Conservation (phyloP, 805 yeast genomes). For the Ogataea nonfermentans region DNA sequence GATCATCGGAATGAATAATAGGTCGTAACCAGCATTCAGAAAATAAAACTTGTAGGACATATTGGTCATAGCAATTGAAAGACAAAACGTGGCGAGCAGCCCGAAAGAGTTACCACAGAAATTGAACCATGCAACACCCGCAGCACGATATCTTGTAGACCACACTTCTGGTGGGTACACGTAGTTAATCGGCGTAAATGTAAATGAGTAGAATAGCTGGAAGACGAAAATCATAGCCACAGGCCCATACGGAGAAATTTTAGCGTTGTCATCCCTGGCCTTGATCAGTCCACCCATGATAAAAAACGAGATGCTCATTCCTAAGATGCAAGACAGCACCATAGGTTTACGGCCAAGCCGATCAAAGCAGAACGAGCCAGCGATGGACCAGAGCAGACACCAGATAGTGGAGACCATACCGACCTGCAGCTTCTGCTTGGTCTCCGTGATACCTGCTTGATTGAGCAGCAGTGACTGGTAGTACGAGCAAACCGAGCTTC, state of each 20-base stretch:
- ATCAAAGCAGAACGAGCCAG: conserved; percentile 21
- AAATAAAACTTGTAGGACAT: conserved; percentile 36
- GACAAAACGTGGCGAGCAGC: conserved; percentile 33
- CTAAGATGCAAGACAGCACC: conserved; percentile 14
- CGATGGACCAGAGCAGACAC: conserved; percentile 20
- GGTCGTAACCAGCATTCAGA: conserved; percentile 19
- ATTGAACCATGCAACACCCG: conserved; percentile 19
- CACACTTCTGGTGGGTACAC: conserved; percentile 44
- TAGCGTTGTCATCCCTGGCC: conserved; percentile 2
- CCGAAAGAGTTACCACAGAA: conserved; percentile 18
- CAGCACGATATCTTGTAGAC: conserved; percentile 28
- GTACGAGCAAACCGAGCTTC: conserved; percentile 46
- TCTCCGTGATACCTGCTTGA: conserved; percentile 21
- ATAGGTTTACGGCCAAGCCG: conserved; percentile 19
- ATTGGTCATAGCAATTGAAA: conserved; percentile 39
- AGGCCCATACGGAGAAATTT: conserved; percentile 29
- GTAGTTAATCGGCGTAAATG: conserved; percentile 45
- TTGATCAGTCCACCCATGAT: conserved; percentile 24
- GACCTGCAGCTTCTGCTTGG: conserved; percentile 23
- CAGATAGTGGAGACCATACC: conserved; percentile 22
- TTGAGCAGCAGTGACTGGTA: conserved; percentile 38
- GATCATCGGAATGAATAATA: conserved; percentile 25
- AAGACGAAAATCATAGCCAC: conserved; percentile 51
- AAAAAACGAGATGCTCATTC: conserved; percentile 23
- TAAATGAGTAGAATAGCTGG: conserved; percentile 42